Evolutionary conservation across 1,284 basidiomycete species (phyloP), one percentile per base, ranked within the genome.

Genomic region (Fomitopsis betulina): DNA sequence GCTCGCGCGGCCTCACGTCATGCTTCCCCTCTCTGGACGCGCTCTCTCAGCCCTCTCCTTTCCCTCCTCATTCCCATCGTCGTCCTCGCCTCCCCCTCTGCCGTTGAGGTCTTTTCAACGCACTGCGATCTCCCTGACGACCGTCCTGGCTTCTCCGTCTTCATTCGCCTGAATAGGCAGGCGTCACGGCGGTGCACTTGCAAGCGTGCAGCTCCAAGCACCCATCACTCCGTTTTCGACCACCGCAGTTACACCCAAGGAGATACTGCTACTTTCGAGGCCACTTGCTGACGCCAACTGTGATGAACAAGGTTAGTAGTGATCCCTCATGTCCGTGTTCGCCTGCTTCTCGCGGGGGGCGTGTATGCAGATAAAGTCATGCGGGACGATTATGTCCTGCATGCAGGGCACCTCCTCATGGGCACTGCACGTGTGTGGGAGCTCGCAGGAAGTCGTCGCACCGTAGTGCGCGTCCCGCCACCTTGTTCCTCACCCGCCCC

Each of bases 311-410:
- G 56, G 56, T 57, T 37, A 21, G 56, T 47, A 21, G 56, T 47
- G 32, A 56, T 57, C 40, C 56, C 51, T 57, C 51, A 57, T 57
- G 49, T 45, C 49, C 39, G 50, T 33, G 42, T 8, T 42, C 39
- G 7, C 42, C 25, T 21, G 51, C 39, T 57, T 57, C 56, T 57
- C 23, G 56, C 30, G 35, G 27, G 51, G 56, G 51, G 56, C 56
- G 56, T 57, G 56, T 53, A 5, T 35, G 51, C 51, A 56, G 56
- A 57, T 57, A 57, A 47, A 57, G 65, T 61, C 63, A 63, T 65
- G 63, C 45, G 60, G 58, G 60, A 52, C 39, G 59, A 56, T 51
- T 55, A 47, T 54, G 39, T 60, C 56, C 58, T 57, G 60, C 51
- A 33, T 57, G 35, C 52, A 33, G 60, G 53, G 47, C 42, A 19